phyloP scores from a whole-genome alignment of 2,329 filamentous ascomycete genomes.

The Ophiocordyceps camponoti-saundersi region DNA sequence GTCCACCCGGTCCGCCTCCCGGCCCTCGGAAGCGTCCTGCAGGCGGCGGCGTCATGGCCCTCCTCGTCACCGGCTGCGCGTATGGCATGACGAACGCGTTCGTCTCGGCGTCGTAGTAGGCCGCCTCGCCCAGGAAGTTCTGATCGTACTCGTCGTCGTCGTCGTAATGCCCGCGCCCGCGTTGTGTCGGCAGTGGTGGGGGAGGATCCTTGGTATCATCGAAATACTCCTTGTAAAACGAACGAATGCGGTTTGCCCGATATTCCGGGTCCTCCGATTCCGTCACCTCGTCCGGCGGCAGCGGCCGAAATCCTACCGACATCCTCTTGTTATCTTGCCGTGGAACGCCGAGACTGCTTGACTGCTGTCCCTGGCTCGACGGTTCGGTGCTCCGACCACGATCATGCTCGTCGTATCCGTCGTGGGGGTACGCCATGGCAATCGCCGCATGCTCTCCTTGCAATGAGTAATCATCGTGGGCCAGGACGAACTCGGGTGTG shows the following conservation, averaged over 20 bases:
- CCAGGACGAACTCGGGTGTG: background rate
- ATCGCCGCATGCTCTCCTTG: slow-evolving; percentile 9
- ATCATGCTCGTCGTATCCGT: slow-evolving; percentile 12
- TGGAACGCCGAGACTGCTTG: slow-evolving; percentile 33
- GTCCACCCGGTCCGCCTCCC: slow-evolving; percentile 5
- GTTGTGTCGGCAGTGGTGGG: slow-evolving; percentile 20
- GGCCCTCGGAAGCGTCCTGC: slow-evolving; percentile 27
- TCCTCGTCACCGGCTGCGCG: slow-evolving; percentile 68
- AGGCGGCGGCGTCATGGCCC: slow-evolving; percentile 91
- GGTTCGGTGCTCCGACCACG: slow-evolving; percentile 20
- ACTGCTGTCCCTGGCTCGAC: slow-evolving; percentile 9
- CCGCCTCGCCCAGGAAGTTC: slow-evolving; percentile 50
- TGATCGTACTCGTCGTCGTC: slow-evolving; percentile 68
- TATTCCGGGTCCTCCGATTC: slow-evolving; percentile 82
- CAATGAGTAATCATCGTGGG: slow-evolving; percentile 3
- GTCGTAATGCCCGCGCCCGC: slow-evolving; percentile 34
- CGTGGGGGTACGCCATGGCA: slow-evolving; percentile 16
- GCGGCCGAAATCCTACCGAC: slow-evolving; percentile 62
- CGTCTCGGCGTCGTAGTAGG: slow-evolving; percentile 48
- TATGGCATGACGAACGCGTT: slow-evolving; percentile 67
- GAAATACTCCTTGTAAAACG: slow-evolving; percentile 99
- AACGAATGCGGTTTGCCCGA: slow-evolving; percentile 88
- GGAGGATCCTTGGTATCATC: slow-evolving; percentile 52
- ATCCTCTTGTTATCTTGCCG: slow-evolving; percentile 37
- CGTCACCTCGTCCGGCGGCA: slow-evolving; percentile 68